These are phyloP conservation scores for Athelia psychrophila DNA, from an alignment of 1,284 basidiomycete genomes.

Conservation along the genomic window DNA sequence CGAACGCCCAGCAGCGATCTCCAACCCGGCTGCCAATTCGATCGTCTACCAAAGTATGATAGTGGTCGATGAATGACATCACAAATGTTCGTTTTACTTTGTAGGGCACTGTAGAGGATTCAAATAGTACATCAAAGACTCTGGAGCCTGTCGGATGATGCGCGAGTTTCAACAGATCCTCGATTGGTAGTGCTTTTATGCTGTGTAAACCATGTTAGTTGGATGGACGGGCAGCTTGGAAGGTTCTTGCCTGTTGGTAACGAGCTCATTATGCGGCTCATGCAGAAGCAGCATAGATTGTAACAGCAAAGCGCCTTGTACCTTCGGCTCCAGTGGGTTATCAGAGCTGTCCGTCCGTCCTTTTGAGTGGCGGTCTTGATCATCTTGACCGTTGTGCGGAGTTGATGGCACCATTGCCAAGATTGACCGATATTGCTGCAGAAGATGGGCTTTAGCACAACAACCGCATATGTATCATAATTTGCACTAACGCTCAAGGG, in stretches of 20 bases:
- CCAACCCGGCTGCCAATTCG: slow-evolving; percentile 86
- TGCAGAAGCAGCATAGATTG: slow-evolving; percentile 77
- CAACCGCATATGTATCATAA: slow-evolving; percentile 29
- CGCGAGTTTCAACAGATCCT: slow-evolving; percentile 65
- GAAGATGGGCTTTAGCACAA: slow-evolving; percentile 5
- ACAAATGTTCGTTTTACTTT: slow-evolving; percentile 74
- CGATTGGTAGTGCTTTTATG: slow-evolving; percentile 54
- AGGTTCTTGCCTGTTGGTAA: slow-evolving; percentile 60
- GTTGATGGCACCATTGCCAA: slow-evolving; percentile 1
- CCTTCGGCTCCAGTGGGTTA: slow-evolving; percentile 55
- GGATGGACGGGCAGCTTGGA: slow-evolving; percentile 2
- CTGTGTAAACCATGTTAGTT: slow-evolving; percentile 32
- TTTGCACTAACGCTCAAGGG: slow-evolving; percentile 44
- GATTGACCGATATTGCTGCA: slow-evolving; percentile 34
- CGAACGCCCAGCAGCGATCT: slow-evolving; percentile 82
- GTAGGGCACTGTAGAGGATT: slow-evolving; percentile 61
- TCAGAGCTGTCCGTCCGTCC: slow-evolving; percentile 7
- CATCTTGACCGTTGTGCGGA: neutral
- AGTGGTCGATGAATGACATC: slow-evolving; percentile 73
- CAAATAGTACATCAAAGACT: slow-evolving; percentile 77
- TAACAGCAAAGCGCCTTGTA: slow-evolving; percentile 85
- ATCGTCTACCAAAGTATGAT: slow-evolving; percentile 78
- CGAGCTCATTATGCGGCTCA: slow-evolving; percentile 59
- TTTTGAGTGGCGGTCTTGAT: slow-evolving; percentile 1
- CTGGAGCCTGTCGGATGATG: slow-evolving; percentile 77